Conservation (phyloP, 164 flowering plant species). For the Berberis thunbergii region DNA sequence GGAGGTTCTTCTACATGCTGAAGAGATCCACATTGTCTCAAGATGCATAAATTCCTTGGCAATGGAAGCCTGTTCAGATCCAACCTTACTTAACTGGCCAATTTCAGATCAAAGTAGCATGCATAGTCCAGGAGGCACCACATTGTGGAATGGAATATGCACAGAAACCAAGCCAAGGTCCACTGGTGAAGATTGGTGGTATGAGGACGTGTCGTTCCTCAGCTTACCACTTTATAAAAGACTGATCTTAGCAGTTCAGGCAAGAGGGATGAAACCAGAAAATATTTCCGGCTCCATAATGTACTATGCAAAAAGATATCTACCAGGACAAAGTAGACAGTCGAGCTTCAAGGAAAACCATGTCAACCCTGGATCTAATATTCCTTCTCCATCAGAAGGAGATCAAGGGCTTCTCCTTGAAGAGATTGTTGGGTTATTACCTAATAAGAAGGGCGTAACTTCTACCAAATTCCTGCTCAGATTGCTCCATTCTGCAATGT, state of each 20-base stretch:
- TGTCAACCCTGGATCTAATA: constrained; percentile 15
- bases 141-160: constrained; percentile 59
- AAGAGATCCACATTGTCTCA: constrained; percentile 56
- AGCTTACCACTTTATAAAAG: constrained; percentile 44
- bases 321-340: constrained; percentile 45
- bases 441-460: constrained; percentile 46
- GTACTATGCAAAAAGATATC: constrained; percentile 43
- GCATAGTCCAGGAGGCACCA: constrained; percentile 21
- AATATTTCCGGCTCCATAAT: constrained; percentile 47
- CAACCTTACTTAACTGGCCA: constrained; percentile 46
- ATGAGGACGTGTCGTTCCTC: constrained; percentile 53
- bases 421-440: constrained; percentile 55
- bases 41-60: constrained; percentile 71
- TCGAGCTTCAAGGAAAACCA: constrained; percentile 24
- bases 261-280: constrained; percentile 50
- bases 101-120: constrained; percentile 14
- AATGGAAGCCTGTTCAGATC: constrained; percentile 61
- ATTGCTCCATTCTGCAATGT: constrained; percentile 52
- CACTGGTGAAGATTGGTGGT: constrained; percentile 60
- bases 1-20: constrained; percentile 54
- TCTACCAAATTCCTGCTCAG: constrained; percentile 48
- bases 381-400: constrained; percentile 28
- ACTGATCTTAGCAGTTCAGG: constrained; percentile 37
- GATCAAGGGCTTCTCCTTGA: constrained; percentile 62
- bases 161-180: constrained; percentile 20